These are phyloP conservation scores for Myotisia sp. DNA, from an alignment of 2,329 filamentous ascomycete species.

Conservation along the genomic window DNA sequence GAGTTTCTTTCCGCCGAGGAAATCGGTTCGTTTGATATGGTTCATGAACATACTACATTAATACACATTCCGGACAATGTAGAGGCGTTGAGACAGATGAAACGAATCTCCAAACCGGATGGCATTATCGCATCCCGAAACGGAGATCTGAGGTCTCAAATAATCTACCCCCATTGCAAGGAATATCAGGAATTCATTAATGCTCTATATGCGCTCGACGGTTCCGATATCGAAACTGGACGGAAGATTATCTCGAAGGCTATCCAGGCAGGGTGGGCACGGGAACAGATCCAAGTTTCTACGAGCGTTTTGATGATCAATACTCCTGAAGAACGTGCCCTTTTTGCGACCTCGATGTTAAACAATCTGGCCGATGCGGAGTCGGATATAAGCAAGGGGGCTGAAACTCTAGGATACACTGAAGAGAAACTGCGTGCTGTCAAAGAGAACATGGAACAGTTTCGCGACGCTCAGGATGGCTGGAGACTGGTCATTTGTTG, in stretches of 20 bases:
- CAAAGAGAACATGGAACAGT: not conserved
- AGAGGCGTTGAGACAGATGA: slow-evolving; percentile 40
- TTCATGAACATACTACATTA: slow-evolving; percentile 46
- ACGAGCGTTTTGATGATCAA: not conserved
- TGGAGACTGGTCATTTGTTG: not conserved
- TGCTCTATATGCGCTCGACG: not conserved
- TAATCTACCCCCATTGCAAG: not conserved
- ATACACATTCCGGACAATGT: slow-evolving; percentile 42
- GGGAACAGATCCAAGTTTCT: not conserved
- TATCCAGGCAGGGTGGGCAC: not conserved
- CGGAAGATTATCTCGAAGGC: not conserved
- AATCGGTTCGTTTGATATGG: slow-evolving; percentile 43
- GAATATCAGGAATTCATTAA: not conserved
- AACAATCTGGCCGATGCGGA: not conserved
- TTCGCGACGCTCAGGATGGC: not conserved
- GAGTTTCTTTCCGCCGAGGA: slow-evolving; percentile 19
- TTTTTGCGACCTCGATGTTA: not conserved
- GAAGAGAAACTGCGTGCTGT: not conserved
- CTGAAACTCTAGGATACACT: not conserved
- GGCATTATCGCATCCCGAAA: not conserved
- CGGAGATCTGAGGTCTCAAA: not conserved
- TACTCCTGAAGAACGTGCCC: not conserved
- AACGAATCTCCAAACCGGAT: slow-evolving; percentile 35
- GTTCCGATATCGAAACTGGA: not conserved
- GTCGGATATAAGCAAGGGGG: not conserved